Evolutionary conservation across 805 yeast genomes (phyloP).

Genomic region (Yarrowia alimentaria): DNA sequence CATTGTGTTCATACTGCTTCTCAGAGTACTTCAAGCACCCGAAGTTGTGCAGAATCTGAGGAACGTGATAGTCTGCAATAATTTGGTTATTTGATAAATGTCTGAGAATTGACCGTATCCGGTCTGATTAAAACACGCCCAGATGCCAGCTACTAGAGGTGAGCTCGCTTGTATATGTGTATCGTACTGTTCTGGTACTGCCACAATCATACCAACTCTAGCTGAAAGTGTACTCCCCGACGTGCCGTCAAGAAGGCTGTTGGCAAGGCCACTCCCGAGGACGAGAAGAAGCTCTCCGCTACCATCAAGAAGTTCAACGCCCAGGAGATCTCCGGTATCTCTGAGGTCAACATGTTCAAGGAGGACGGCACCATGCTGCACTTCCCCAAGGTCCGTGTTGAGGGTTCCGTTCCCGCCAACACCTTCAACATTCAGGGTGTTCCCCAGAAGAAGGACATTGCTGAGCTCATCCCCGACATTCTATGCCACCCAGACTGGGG

Average conservation of each 20-base stretch:
- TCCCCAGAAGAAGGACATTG: conserved; percentile 87
- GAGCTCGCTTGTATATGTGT: too few species aligned
- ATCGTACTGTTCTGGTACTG: too few species aligned
- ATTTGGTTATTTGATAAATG: too few species aligned
- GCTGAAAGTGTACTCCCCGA: conserved; percentile 73
- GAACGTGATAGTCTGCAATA: too few species aligned
- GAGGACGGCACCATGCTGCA: conserved; percentile 95
- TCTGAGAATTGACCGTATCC: too few species aligned
- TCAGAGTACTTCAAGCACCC: too few species aligned
- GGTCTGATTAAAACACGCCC: too few species aligned
- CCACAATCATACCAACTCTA: conserved; percentile 72
- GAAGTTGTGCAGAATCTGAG: too few species aligned
- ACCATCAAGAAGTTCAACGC: conserved; percentile 87
- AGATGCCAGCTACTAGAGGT: too few species aligned
- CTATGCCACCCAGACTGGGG: too few species aligned
- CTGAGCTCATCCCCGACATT: conserved; percentile 90
- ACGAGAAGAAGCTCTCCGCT: conserved; percentile 85
- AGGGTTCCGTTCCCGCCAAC: conserved; percentile 86
- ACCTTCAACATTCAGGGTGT: conserved; percentile 93
- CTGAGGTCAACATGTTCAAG: conserved; percentile 96
- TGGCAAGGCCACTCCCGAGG: conserved; percentile 57
- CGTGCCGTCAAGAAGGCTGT: conserved; percentile 79
- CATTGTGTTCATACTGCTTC: too few species aligned
- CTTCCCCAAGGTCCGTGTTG: conserved; percentile 95
- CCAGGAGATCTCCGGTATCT: conserved; percentile 82